Base-by-base conservation (phyloP, 1,284 basidiomycete genomes). In the Cystobasidium slooffiae region DNA sequence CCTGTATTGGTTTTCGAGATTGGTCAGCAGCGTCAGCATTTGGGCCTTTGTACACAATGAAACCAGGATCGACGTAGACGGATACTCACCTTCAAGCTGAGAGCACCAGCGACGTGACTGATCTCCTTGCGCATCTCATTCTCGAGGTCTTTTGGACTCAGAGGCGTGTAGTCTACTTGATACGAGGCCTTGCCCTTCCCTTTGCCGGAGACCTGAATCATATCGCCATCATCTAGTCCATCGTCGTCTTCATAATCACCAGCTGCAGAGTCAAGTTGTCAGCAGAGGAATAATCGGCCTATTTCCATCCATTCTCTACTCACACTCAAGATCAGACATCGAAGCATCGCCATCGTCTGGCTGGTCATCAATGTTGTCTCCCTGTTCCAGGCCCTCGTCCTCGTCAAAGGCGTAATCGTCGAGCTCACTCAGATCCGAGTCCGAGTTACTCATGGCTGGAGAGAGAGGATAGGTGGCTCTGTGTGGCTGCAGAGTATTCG, bases 31-130 rank as follows among this genome's bases (percentile, higher is more conserved):
- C 31, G 37, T 16, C 59, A 37, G 56, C 56, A 31, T 41, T 59
- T 59, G 14, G 39, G 39, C 39, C 39, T 31, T 16, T 10, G 24
- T 8, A 6, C 22, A 37, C 20, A 20, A 1, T 12, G 55, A 7
- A 58, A 24, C 10, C n/a, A 37, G 18, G 41, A 47, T 51, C 49
- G 20, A 24, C 37, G 16, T n/a, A 62, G 16, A 39, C 8, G 39
- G 3, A 14, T 58, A 56, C 92, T 82, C 79, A 92, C 91, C 68
- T 93, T 90, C 63, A 94, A 89, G 46, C 92, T 92, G 43, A 94
- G 89, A 78, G 97, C 90, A 41, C 89, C 88, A 78, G 88, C 87
- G 77, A 96, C 90, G 82, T 94, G 88, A n/a, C 90, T 89, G 58
- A 93, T 85, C 80, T 94, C 91, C 74, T 85, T 83, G 70, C 86